Conservation (phyloP, 257 asterid genomes). For the Solanum bulbocastanum region DNA sequence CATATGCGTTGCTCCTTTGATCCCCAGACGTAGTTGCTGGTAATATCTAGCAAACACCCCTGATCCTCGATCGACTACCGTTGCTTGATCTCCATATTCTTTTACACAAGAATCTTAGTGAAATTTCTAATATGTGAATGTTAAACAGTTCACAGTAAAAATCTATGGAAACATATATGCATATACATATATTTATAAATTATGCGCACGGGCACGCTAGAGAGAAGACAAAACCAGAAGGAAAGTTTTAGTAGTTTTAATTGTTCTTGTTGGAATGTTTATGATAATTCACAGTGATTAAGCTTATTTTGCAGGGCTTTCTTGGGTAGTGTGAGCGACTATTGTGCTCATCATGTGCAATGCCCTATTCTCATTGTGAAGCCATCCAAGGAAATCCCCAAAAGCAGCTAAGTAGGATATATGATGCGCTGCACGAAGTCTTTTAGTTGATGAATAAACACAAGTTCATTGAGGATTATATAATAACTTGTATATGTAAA, state of each 20-base stretch:
- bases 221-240: neutral
- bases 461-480: neutral
- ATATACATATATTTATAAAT: no score
- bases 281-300: neutral
- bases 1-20: neutral
- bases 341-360: slow-evolving; percentile 19
- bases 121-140: neutral
- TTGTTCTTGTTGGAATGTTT: neutral
- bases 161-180: neutral
- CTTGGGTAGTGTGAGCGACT: slow-evolving; percentile 38
- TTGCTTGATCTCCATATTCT: neutral
- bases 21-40: neutral
- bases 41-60: neutral
- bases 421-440: neutral
- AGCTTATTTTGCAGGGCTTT: slow-evolving; percentile 28
- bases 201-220: no score
- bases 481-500: neutral
- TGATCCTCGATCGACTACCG: neutral
- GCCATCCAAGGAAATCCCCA: slow-evolving; percentile 7
- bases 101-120: neutral
- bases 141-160: neutral
- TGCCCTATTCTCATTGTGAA: slow-evolving; percentile 47
- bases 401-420: neutral
- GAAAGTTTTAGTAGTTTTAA: neutral
- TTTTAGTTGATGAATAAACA: neutral